Percentiles rank a stretch among this genome's conserved stretches.
phyloP scores from a whole-genome alignment of 1,284 basidiomycete genomes.

The Marasmius tenuissimus region DNA sequence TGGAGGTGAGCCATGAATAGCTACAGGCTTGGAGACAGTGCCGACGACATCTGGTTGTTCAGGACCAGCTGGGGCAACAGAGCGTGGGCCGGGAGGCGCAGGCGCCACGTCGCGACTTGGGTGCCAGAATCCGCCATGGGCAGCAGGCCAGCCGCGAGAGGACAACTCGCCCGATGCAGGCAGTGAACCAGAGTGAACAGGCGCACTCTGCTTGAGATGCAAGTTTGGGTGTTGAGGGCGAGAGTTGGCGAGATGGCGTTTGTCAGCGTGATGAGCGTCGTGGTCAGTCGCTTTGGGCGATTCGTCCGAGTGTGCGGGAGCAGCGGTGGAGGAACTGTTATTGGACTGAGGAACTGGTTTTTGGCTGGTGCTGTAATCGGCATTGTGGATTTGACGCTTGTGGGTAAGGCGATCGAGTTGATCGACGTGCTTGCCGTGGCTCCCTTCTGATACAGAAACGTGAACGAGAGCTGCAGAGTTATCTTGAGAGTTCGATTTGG shows the following conservation, averaged over 20 bases:
- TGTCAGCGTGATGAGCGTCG: not conserved
- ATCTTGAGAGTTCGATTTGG: not conserved
- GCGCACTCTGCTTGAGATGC: not conserved
- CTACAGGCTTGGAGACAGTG: too few species aligned
- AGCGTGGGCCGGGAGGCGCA: not conserved
- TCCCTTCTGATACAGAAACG: not conserved
- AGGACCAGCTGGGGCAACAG: too few species aligned
- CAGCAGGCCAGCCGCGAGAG: too few species aligned
- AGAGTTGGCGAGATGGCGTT: not conserved
- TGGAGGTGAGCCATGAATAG: too few species aligned
- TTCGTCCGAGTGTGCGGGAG: not conserved
- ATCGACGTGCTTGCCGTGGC: not conserved
- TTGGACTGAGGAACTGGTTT: not conserved
- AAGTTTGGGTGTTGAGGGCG: not conserved
- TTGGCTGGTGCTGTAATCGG: conserved; percentile 1
- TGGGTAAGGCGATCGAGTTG: not conserved
- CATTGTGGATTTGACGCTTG: not conserved
- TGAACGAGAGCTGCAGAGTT: not conserved
- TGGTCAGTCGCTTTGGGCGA: not conserved
- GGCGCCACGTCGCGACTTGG: not conserved
- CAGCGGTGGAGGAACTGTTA: not conserved
- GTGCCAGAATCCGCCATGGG: too few species aligned
- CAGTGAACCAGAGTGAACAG: not conserved
- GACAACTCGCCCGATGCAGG: not conserved
- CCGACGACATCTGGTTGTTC: too few species aligned